Evolutionary conservation across 1,284 basidiomycete genomes (phyloP), one percentile per base, ranked within the genome.

Genomic region (Ustilago trichophora): DNA sequence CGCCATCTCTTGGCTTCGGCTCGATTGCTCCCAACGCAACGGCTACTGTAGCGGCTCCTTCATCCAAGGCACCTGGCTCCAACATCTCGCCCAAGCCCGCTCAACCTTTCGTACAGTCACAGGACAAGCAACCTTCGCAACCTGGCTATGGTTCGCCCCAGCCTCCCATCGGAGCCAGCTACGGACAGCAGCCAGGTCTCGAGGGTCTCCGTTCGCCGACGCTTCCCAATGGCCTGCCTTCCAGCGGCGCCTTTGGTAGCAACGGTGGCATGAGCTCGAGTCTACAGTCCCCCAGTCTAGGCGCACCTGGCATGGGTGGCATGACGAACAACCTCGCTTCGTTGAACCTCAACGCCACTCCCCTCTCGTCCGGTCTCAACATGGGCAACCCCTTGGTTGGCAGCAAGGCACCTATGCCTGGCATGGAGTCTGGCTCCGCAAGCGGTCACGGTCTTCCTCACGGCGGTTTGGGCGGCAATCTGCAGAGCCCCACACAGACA

Each of bases 321-420:
- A 52, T 69, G 46, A 54, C 71, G 19, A 67, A 40, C 54, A 64
- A 56, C 34, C 63, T 74, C 12, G 70, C 57, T 33, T 74, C 72
- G 15, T 56, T 74, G 50, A 72, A 70, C 29, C 48, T 74, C 16
- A 64, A 68, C n/a, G 42, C 69, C 3, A 38, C 51, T 6, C 49
- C 65, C 13, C 36, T 52, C 7, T 56, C 55, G 9, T 26, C 47
- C n/a, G 35, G 33, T 2, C 47, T 63, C 38, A 48, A 33, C 49
- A 45, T 45, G 21, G 48, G 47, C 15, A 51, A 31, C 22, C 21
- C 52, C 13, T 27, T 47, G 29, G 46, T 55, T 6, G 42, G 59
- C 38, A 63, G 59, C 59, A 63, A 56, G 34, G 49, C 44, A 18
- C 35, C 53, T 15, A 41, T 52, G 38, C 45, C 53, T 25, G 60